Evolutionary conservation across 208 protist genomes (phyloP).

Genomic region (Leishmania lainsoni): DNA sequence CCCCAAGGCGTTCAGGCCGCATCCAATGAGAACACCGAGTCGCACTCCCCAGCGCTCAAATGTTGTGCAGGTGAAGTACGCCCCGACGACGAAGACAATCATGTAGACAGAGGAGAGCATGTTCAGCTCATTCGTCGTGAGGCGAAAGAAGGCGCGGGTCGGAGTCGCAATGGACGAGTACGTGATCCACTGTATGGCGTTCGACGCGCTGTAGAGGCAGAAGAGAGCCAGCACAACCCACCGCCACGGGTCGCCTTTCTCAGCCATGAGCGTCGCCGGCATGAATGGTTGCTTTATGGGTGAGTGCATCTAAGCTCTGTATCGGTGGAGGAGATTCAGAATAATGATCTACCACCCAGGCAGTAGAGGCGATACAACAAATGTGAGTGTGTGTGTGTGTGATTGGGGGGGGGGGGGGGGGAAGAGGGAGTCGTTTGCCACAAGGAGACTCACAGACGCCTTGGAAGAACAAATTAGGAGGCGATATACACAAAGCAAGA

Average conservation of each 20-base stretch:
- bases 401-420: background rate
- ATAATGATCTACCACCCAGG: background rate
- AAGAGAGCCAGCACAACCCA: slow-evolving; percentile 65
- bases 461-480: background rate
- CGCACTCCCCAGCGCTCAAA: slow-evolving; percentile 79
- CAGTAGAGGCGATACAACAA: background rate
- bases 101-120: slow-evolving; percentile 82
- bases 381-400: background rate
- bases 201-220: slow-evolving; percentile 65
- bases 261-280: slow-evolving; percentile 1
- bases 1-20: slow-evolving; percentile 56
- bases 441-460: background rate
- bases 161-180: slow-evolving; percentile 57
- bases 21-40: slow-evolving; percentile 54
- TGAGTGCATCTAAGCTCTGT: background rate
- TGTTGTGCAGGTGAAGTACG: slow-evolving; percentile 64
- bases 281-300: background rate
- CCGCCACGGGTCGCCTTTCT: slow-evolving; percentile 47
- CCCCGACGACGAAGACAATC: slow-evolving; percentile 71
- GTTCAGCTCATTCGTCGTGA: slow-evolving; percentile 70
- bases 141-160: slow-evolving; percentile 47
- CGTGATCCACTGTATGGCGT: slow-evolving; percentile 79
- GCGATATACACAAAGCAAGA: slow-evolving; percentile 1
- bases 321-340: background rate
- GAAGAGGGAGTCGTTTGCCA: background rate